These are phyloP conservation scores for Tulasnella sp. DNA, from an alignment of 768 basidiomycete genomes.

Conservation along the genomic window DNA sequence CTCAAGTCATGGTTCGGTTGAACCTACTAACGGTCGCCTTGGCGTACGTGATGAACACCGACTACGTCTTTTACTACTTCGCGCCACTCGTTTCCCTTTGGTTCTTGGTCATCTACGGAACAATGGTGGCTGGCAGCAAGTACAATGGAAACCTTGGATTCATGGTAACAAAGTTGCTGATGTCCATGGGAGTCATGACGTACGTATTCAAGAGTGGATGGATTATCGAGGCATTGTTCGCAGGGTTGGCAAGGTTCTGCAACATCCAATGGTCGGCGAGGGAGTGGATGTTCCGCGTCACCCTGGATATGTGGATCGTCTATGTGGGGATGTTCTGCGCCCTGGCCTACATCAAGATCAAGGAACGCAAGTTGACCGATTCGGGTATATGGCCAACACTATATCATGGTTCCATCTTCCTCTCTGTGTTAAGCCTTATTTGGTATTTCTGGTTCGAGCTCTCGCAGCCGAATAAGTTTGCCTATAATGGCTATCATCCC, in stretches of 20 bases:
- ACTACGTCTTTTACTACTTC: slow-evolving; percentile 86
- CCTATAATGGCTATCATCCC: slow-evolving; percentile 77
- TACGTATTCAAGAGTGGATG: slow-evolving; percentile 50
- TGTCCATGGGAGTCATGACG: slow-evolving; percentile 51
- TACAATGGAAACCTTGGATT: slow-evolving; percentile 60
- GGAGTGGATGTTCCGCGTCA: slow-evolving; percentile 84
- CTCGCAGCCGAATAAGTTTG: slow-evolving; percentile 59
- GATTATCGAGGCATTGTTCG: slow-evolving; percentile 53
- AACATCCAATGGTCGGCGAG: slow-evolving; percentile 69
- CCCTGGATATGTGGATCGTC: slow-evolving; percentile 78
- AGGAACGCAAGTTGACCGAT: slow-evolving; percentile 58
- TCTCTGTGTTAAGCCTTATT: slow-evolving; percentile 40
- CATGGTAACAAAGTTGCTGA: slow-evolving; percentile 53
- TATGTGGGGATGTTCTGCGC: slow-evolving; percentile 77
- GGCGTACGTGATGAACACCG: slow-evolving; percentile 82
- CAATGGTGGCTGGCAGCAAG: slow-evolving; percentile 54
- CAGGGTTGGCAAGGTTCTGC: slow-evolving; percentile 48
- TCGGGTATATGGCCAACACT: slow-evolving; percentile 49
- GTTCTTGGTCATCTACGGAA: slow-evolving; percentile 76
- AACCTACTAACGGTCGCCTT: slow-evolving; percentile 73
- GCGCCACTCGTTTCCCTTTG: slow-evolving; percentile 82
- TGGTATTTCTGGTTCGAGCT: slow-evolving; percentile 84
- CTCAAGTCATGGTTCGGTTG: slow-evolving; percentile 65
- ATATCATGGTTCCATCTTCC: slow-evolving; percentile 36
- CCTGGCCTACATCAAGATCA: slow-evolving; percentile 57